Percentiles rank a stretch among this genome's conserved stretches.
These are phyloP conservation scores for Melaleuca alternifolia DNA, from an alignment of 345 rosid species.

Conservation along the genomic window DNA sequence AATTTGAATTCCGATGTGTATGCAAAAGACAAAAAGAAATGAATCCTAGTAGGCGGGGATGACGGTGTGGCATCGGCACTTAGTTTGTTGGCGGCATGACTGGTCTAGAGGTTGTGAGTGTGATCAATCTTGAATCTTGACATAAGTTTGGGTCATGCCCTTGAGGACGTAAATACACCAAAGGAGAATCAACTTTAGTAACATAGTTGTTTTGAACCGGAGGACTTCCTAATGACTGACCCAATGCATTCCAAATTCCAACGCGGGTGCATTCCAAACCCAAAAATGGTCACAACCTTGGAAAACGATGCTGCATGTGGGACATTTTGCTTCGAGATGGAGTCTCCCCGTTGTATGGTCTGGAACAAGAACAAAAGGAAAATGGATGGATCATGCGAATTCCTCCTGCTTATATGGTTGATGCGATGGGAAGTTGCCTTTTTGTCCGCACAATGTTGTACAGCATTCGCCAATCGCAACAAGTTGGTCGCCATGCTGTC, in stretches of 20 bases:
- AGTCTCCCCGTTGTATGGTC: not conserved
- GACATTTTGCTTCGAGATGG: not conserved
- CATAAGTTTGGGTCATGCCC: not conserved
- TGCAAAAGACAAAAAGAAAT: not conserved
- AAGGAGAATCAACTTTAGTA: not conserved
- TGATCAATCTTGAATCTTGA: not conserved
- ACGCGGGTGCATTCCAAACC: not conserved
- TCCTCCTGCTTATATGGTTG: not conserved
- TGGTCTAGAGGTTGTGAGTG: not conserved
- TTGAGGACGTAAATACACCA: not conserved
- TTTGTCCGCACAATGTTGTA: not conserved
- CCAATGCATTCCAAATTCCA: not conserved
- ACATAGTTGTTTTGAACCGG: not conserved
- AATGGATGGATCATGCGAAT: not conserved
- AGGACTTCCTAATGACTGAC: not conserved
- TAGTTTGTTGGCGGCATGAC: not conserved
- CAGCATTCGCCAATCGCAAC: not conserved
- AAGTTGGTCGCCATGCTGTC: not conserved
- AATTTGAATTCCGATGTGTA: not conserved
- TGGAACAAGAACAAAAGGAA: not conserved
- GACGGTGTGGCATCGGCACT: not conserved
- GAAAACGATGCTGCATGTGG: not conserved
- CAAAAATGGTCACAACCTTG: not conserved
- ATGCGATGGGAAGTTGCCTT: not conserved
- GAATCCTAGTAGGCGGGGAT: not conserved